Conservation (phyloP, 768 basidiomycete genomes). For the Rhizopogon salebrosus region DNA sequence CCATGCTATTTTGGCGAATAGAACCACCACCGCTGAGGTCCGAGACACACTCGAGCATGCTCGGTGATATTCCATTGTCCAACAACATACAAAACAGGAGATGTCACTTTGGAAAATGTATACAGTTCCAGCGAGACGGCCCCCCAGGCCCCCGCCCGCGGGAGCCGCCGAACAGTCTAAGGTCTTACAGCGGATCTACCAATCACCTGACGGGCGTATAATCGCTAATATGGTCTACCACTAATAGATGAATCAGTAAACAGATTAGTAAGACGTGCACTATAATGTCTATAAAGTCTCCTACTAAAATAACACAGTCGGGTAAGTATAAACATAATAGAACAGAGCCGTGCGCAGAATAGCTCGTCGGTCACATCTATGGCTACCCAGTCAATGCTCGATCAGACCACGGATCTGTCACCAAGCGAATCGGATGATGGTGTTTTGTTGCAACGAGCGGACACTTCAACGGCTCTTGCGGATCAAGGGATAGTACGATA, state of each 20-base stretch:
- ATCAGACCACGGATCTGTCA: slow-evolving; percentile 50
- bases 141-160: no score
- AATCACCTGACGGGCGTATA: neutral
- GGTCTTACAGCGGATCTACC: neutral
- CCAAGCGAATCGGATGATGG: slow-evolving; percentile 49
- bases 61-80: neutral
- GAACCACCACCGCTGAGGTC: neutral
- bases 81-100: neutral
- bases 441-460: slow-evolving; percentile 34
- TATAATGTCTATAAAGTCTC: neutral
- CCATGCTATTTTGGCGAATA: neutral
- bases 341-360: neutral
- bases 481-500: slow-evolving; percentile 44
- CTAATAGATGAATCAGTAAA: neutral
- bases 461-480: slow-evolving; percentile 32
- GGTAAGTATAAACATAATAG: no score
- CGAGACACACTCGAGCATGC: no score
- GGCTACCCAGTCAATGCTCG: slow-evolving; percentile 3
- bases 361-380: neutral
- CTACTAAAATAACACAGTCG: neutral
- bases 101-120: neutral
- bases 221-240: no score
- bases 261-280: neutral
- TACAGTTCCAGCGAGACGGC: neutral
- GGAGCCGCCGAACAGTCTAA: no score